Base-by-base conservation (phyloP, 73 alveolate species). In the Paramecium octaurelia region DNA sequence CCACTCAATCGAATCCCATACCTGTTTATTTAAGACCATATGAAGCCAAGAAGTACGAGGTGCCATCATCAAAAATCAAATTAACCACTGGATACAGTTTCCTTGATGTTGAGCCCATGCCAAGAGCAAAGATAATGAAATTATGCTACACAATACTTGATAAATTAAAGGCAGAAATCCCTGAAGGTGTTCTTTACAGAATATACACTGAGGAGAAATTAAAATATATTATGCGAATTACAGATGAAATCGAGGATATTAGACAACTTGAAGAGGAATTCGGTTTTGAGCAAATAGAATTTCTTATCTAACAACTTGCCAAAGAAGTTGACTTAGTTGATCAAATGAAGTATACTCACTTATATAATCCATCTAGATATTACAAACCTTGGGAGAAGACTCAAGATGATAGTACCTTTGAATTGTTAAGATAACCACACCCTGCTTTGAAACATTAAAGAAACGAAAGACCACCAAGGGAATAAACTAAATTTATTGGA, bases 31-130 rank as follows among this genome's bases (percentile, higher is more conserved):
- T 89, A 73, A 89, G 94, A 73, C 83, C 90, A 8, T 89, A 89
- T 70, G 88, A 89, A 20, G 88, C 86, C 46, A 83, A 89, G 60
- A 89, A 89, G 29, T 89, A 89, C 34, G 94, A 89, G 64, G 94
- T 89, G 18, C 94, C 94, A 46, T 89, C 69, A 18, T 54, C 69
- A 4, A 54, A 54, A 54, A 54, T 54, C 69, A 54, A 89, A 89
- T 68, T 70, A 18, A 46, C 94, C 3, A 89, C 94, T 44, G 94
- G 94, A 8, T 89, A 70, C 29, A 40, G 69, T 24, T 89, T 89
- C 12, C 92, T 89, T 27, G 94, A 89, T 46, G 94, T 89, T 89
- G 94, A 89, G 48, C 94, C 94, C 12, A 89, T 89, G 94, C 94
- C 94, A 36, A 77, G 94, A 70, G 90, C 94, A n/a, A 89, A 71